Percentiles rank a stretch among this genome's conserved stretches.
Conservation (phyloP, 2,329 filamentous ascomycete genomes). For the Dendrostoma leiphaemia region DNA sequence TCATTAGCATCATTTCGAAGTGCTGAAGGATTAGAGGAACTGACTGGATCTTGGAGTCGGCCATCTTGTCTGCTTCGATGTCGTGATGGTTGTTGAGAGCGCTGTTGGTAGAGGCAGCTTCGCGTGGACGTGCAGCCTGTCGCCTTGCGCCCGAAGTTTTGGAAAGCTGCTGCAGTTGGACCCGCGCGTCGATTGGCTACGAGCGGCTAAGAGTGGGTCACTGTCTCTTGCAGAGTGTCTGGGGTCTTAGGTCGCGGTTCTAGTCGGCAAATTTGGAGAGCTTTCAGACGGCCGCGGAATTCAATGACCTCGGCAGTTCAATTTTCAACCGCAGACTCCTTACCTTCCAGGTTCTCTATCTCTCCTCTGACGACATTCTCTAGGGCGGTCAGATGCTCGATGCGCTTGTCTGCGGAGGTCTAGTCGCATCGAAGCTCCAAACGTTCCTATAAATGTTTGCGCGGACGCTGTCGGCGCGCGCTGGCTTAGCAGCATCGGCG, state of each 20-base stretch:
- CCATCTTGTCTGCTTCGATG: conserved; percentile 42
- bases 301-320: not conserved
- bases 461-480: conserved; percentile 51
- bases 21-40: too few relatives aligned
- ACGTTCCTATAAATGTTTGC: conserved; percentile 52
- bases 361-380: conserved; percentile 3
- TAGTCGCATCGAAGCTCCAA: conserved; percentile 1
- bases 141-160: conserved; percentile 11
- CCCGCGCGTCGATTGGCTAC: conserved; percentile 8
- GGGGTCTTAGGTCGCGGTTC: conserved; percentile 4
- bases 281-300: conserved; percentile 4
- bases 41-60: conserved; percentile 72
- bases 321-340: not conserved
- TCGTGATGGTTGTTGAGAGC: conserved; percentile 14
- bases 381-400: conserved; percentile 2
- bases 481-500: conserved; percentile 49
- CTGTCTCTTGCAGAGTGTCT: not conserved
- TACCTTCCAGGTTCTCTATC: not conserved
- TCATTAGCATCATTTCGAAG: too few relatives aligned
- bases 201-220: not conserved
- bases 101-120: conserved; percentile 2
- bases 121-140: conserved; percentile 1
- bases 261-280: conserved; percentile 17
- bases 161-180: conserved; percentile 4
- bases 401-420: not conserved